Evolutionary conservation across 2,329 filamentous ascomycete genomes (phyloP), one percentile per base, ranked within the genome.

Genomic region (Aspergillus neotritici): DNA sequence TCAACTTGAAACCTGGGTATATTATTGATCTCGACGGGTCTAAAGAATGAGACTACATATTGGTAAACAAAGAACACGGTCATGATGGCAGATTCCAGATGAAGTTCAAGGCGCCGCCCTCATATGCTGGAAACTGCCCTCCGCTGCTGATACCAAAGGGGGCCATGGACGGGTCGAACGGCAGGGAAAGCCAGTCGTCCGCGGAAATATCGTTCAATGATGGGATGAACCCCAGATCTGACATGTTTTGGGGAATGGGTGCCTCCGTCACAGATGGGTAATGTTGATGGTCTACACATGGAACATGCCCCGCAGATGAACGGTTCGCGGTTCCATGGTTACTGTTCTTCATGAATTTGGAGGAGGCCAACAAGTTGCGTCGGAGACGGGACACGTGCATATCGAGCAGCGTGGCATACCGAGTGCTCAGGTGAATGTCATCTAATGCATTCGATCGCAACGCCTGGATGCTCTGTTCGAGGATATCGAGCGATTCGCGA

Each of bases 391-490:
- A 63, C 12, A 71, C 64, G 43, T 72, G 68, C 43, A 66, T 61
- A 15, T 76, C 73, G 9, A 77, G 58, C 2, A 77, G 61, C 0
- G 70, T 72, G 4, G 73, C 73, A 50, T 76, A 77, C 15, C 73
- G 65, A 3, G 71, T 71, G 8, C 71, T 73, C 4, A 77, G 60
- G 50, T 77, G 73, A 49, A 77, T 74, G 45, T 77, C 74, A 41
- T 77, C 74, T 2, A 75, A 53, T 0, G 71, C 68, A 42, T 71
- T 75, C 2, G 69, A 70, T 31, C 71, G 64, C 38, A 77, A 57
- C 5, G 72, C 72, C 16, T 68, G 63, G 31, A 76, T 76, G 38
- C 69, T 71, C 12, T 65, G 65, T 31, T 75, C 70, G 0, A 77
- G 61, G 2, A 73, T 66, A 41, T 75, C 68, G 1, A 77, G 62